phyloP scores from a whole-genome alignment of 805 yeast species.

The Candida coleopterorum region DNA sequence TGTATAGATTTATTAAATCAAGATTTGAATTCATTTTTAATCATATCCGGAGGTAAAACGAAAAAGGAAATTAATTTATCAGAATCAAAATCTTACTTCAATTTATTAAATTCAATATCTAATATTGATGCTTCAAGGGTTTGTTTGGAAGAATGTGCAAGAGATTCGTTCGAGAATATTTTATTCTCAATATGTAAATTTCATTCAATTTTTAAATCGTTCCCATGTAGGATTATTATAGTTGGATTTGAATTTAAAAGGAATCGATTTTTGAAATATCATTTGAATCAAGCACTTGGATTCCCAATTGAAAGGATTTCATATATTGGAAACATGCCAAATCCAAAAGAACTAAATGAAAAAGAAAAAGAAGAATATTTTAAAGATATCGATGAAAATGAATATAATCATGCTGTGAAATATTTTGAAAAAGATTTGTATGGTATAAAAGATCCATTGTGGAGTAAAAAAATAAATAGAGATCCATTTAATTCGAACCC shows the following conservation, averaged over 20 bases:
- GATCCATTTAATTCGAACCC: constrained; percentile 48
- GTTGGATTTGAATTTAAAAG: constrained; percentile 76
- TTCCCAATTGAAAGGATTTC: constrained; percentile 32
- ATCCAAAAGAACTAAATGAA: constrained; percentile 27
- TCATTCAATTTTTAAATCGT: constrained; percentile 39
- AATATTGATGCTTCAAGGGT: constrained; percentile 21
- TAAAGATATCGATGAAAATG: constrained; percentile 43
- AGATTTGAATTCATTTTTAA: constrained; percentile 27
- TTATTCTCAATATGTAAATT: constrained; percentile 55
- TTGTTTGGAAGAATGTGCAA: constrained; percentile 62
- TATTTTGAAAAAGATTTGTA: constrained; percentile 53
- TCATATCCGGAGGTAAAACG: constrained; percentile 71
- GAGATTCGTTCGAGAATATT: constrained; percentile 78
- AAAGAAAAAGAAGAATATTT: constrained; percentile 35
- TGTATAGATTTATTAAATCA: constrained; percentile 35
- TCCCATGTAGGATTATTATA: constrained; percentile 51
- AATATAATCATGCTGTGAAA: constrained; percentile 48
- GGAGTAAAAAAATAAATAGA: constrained; percentile 46
- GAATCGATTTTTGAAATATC: constrained; percentile 51
- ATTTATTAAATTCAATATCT: constrained; percentile 34
- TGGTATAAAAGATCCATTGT: constrained; percentile 44
- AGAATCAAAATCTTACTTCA: constrained; percentile 56
- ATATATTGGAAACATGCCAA: constrained; percentile 59
- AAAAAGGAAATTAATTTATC: constrained; percentile 51
- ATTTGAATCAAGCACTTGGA: constrained; percentile 45